phyloP scores from a whole-genome alignment of 2,329 filamentous ascomycete species.

The Arthrocladium fulminans region DNA sequence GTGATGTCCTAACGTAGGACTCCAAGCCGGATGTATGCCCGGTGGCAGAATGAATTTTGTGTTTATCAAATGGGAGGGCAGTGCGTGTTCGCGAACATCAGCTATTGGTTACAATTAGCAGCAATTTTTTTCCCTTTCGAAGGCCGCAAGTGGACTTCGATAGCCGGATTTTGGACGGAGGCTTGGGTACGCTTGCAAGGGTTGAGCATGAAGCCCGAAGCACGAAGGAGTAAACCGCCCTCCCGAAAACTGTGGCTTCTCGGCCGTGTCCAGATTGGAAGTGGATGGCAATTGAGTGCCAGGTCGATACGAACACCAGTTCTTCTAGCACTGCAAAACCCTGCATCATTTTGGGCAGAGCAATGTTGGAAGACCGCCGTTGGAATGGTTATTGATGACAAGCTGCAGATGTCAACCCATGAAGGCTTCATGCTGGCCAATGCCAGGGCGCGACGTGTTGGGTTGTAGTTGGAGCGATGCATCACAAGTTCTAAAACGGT shows the following conservation, averaged over 20 bases:
- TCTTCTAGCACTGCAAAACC: background rate
- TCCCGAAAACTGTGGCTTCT: no score
- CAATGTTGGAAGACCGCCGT: background rate
- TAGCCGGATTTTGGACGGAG: no score
- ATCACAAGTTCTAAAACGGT: background rate
- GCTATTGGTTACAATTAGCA: background rate
- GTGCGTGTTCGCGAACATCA: background rate
- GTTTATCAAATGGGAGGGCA: background rate
- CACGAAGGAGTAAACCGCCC: no score
- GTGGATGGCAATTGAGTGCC: background rate
- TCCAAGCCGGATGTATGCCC: background rate
- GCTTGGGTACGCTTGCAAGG: no score
- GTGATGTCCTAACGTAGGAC: background rate
- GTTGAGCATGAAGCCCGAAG: no score
- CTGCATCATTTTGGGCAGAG: slow-evolving; percentile 7
- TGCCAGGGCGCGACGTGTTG: slow-evolving; percentile 1
- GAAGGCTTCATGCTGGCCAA: background rate
- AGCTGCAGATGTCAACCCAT: background rate
- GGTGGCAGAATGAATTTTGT: background rate
- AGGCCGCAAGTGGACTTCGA: background rate
- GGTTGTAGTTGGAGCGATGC: slow-evolving; percentile 1
- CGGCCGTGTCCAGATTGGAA: background rate
- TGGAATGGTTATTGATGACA: slow-evolving; percentile 1
- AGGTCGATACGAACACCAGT: slow-evolving; percentile 4
- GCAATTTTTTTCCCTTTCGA: background rate